Base-by-base conservation (phyloP, 495 filamentous ascomycete species). In the Neurospora sp. region DNA sequence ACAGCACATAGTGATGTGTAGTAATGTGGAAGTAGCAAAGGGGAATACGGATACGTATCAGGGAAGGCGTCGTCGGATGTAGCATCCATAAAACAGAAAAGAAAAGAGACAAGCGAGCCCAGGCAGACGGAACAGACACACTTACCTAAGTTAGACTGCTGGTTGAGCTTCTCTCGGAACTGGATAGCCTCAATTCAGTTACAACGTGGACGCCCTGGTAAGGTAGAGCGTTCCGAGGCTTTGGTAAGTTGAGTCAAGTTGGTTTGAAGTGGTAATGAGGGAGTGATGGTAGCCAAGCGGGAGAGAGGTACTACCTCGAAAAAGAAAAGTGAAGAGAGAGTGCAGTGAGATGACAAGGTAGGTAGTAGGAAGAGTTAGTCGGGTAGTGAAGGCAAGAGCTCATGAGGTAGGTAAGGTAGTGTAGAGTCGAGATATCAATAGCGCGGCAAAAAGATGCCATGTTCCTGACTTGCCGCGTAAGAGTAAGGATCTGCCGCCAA, bases 221-320 rank as follows among this genome's bases (percentile, higher is more conserved):
- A 68, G 18, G 70, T 20, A 69, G 48, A 71, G 44, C 27, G 48
- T 31, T 12, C 72, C 70, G 74, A 70, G 46, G 61, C 48, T 68
- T 59, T 71, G 74, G 74, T 76, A 72, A 74, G 76, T 77, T 66
- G 14, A 70, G 44, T 69, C 70, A 68, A 73, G 61, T 37, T 46
- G 70, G 35, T 35, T 41, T 76, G 61, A 61, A 40, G 37, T 59
- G 61, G 61, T 70, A 71, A 68, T 72, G 66, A 66, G 53, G 22
- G 27, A 66, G 31, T 66, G 14, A 66, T 35, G 27, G 31, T 18
- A 35, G 53, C 27, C 53, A 66, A 35, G 53, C 14, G 27, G 53
- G 53, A 66, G 53, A 66, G 12, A 31, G 53, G 73, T 71, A 69
- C 73, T 66, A 71, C 68, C 46, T 61, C 27, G 40, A 20, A 38